Conservation (phyloP, 441 rosid genomes). For the Rhodomyrtus psidioides region DNA sequence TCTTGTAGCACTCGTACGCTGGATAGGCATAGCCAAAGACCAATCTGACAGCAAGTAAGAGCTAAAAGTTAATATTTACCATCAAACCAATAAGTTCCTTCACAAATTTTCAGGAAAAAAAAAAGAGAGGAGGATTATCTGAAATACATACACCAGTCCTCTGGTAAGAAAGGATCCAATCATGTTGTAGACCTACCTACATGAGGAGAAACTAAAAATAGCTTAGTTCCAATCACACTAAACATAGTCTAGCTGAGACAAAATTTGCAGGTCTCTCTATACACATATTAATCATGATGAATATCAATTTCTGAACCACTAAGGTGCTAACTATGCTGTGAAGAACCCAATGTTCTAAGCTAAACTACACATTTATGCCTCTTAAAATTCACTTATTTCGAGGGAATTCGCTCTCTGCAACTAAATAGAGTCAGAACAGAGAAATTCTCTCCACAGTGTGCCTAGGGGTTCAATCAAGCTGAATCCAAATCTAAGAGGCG, state of each 20-base stretch:
- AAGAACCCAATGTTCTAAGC: not conserved
- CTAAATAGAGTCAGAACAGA: not conserved
- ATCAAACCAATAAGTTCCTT: not conserved
- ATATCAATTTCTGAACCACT: not conserved
- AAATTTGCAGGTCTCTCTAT: not conserved
- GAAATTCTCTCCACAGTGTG: not conserved
- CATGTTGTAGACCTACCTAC: slow-evolving; percentile 49
- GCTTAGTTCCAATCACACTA: not conserved
- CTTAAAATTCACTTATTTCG: not conserved
- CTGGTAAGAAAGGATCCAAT: slow-evolving; percentile 94
- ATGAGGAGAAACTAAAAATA: not conserved
- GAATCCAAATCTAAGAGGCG: not conserved
- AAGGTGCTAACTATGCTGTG: not conserved
- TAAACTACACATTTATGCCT: not conserved
- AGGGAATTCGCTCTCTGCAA: not conserved
- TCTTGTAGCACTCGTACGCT: slow-evolving; percentile 89
- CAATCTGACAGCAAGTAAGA: slow-evolving; percentile 48
- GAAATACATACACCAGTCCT: slow-evolving; percentile 83
- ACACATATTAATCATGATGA: not conserved
- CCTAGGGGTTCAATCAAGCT: not conserved
- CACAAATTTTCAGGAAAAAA: not conserved
- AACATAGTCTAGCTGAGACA: not conserved
- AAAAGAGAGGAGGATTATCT: not conserved
- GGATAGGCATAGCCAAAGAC: slow-evolving; percentile 94
- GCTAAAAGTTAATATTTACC: not conserved